Evolutionary conservation across 306 rosid genomes (phyloP).

Genomic region (Medicago ruthenica): DNA sequence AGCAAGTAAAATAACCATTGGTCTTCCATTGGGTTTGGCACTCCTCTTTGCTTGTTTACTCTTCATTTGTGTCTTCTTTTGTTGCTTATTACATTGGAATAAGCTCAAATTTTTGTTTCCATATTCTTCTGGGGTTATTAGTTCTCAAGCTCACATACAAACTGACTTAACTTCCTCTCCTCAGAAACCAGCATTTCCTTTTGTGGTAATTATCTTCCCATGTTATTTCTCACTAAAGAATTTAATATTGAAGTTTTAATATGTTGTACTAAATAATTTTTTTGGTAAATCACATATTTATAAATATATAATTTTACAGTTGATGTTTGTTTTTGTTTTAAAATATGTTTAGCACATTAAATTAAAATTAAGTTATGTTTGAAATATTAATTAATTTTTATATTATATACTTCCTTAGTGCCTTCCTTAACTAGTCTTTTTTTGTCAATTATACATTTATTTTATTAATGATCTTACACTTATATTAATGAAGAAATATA

Average conservation of each 20-base stretch:
- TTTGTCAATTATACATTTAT: too few relatives aligned
- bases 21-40: conserved; percentile 65
- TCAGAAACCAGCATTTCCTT: conserved; percentile 51
- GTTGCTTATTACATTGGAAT: conserved; percentile 69
- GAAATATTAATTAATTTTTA: not conserved
- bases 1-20: conserved; percentile 46
- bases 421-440: too few relatives aligned
- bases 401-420: not conserved
- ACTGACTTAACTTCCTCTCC: conserved; percentile 39
- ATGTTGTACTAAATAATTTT: not conserved
- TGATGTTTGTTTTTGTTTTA: not conserved
- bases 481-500: not conserved
- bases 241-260: not conserved
- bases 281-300: not conserved
- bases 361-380: not conserved
- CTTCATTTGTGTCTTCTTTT: conserved; percentile 54
- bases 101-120: conserved; percentile 48
- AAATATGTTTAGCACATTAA: not conserved
- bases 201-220: conserved; percentile 44
- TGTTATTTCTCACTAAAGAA: not conserved
- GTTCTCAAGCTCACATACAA: conserved; percentile 33
- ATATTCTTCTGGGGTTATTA: conserved; percentile 14
- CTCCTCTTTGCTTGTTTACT: conserved; percentile 57
- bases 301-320: not conserved
- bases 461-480: not conserved